Percentiles rank a stretch among this genome's conserved stretches.
Evolutionary conservation across 1,284 basidiomycete species (phyloP).

Genomic region (Mrakiaceae sp.): DNA sequence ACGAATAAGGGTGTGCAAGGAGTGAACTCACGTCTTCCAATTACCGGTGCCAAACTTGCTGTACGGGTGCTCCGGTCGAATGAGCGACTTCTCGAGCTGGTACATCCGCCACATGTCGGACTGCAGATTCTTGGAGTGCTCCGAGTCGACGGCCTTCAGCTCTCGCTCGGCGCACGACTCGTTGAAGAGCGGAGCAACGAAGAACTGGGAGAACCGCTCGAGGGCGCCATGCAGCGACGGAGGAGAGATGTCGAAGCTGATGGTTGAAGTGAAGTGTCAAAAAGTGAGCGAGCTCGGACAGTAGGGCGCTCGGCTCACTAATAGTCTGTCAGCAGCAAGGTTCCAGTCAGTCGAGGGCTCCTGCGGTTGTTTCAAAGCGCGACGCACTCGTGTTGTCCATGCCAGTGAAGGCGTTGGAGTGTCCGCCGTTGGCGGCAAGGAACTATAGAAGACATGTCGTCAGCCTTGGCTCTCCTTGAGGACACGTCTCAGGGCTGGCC

Average conservation of each 20-base stretch:
- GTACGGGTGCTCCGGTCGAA: slow-evolving; percentile 70
- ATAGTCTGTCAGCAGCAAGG: too few relatives aligned
- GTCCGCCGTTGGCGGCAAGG: slow-evolving; percentile 80
- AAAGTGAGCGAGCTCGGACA: not conserved
- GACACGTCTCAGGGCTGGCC: too few relatives aligned
- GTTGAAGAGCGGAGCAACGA: slow-evolving; percentile 77
- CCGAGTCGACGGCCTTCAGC: slow-evolving; percentile 93
- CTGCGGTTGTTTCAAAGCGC: too few relatives aligned
- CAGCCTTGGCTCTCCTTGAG: too few relatives aligned
- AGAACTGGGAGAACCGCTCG: slow-evolving; percentile 86
- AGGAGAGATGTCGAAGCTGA: slow-evolving; percentile 74
- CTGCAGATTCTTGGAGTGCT: slow-evolving; percentile 97
- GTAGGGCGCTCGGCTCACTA: not conserved
- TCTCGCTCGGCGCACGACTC: slow-evolving; percentile 86
- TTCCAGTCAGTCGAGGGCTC: too few relatives aligned
- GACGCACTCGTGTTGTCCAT: slow-evolving; percentile 63
- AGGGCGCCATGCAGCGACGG: slow-evolving; percentile 73
- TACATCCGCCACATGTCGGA: slow-evolving; percentile 85
- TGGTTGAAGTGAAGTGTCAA: slow-evolving; percentile 13
- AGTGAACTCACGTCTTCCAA: slow-evolving; percentile 45
- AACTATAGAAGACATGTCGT: slow-evolving; percentile 41
- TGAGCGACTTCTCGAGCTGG: slow-evolving; percentile 87
- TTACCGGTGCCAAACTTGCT: slow-evolving; percentile 89
- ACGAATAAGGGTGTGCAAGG: too few relatives aligned
- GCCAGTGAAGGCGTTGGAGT: slow-evolving; percentile 68